Evolutionary conservation across 352 stramenopile genomes (phyloP), one percentile per base, ranked within the genome.

Genomic region (Phytopythium vexans): DNA sequence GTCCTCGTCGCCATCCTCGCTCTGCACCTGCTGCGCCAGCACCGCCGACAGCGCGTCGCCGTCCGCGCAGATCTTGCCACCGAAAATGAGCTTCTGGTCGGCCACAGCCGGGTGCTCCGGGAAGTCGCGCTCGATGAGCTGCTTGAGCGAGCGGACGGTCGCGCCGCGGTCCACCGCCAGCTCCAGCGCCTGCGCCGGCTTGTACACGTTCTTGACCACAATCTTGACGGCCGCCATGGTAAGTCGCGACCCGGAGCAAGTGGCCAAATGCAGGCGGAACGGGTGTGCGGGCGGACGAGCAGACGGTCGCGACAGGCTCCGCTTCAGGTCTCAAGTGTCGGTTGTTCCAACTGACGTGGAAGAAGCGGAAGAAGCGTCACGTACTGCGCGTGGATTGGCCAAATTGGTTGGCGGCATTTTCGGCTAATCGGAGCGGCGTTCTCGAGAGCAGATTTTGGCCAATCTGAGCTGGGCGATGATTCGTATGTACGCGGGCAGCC

Each of bases 81-180:
- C 85, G 36, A 94, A 94, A 43, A 94, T 94, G 56, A 94, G 73
- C 43, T 91, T 89, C 64, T 94, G 85, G 45, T 79, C 59, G 42
- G 68, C 62, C 0, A 81, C 65, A 31, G 62, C 27, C 10, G 85
- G 82, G 7, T 64, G 32, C 1, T 61, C 66, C 2, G 79, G 74
- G 56, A 94, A 78, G 31, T 64, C 58, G 38, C 64, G 44, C 49
- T 71, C 62, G 27, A 94, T 58, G 35, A 66, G 67, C 36, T 74
- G 53, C 65, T 94, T 94, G 38, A 94, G 68, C 53, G 80, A 60
- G 14, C 68, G 60, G 31, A 94, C 67, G 36, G 61, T 60, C 38
- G 67, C 66, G 41, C 57, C 55, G 3, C 66, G 46, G 11, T 63
- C 51, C 35, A 79, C 56, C 2, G 66, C 49, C 32, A 94, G 79